phyloP scores from a whole-genome alignment of 2,329 filamentous ascomycete genomes.

The Apiospora phragmitis region DNA sequence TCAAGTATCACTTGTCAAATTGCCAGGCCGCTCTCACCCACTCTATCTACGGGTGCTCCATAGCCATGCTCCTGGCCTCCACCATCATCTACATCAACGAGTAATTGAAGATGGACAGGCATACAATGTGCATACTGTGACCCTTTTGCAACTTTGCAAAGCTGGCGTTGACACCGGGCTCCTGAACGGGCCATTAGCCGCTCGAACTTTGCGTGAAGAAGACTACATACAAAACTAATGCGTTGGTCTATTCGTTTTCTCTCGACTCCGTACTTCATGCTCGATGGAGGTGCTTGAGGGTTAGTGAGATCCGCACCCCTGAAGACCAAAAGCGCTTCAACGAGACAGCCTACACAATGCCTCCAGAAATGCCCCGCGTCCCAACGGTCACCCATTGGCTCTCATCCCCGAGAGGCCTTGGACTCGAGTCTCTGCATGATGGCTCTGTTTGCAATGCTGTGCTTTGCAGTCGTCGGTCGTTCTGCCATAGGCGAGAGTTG shows the following conservation, averaged over 20 bases:
- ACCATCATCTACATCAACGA: constrained; percentile 1
- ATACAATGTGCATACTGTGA: constrained; percentile 1
- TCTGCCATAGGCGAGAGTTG: neutral
- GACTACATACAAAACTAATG: neutral
- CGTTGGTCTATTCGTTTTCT: neutral
- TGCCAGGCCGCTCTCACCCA: neutral
- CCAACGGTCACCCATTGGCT: neutral
- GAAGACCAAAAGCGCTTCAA: neutral
- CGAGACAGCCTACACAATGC: neutral
- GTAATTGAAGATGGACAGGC: constrained; percentile 3
- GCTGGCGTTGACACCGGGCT: neutral
- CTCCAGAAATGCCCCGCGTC: neutral
- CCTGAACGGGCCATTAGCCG: neutral
- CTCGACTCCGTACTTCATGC: neutral
- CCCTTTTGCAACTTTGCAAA: neutral
- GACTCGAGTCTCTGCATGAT: neutral
- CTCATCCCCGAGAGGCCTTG: neutral
- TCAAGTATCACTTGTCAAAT: constrained; percentile 4
- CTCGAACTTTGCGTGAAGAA: neutral
- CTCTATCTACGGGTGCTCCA: neutral
- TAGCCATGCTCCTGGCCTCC: constrained; percentile 1
- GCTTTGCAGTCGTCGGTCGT: neutral
- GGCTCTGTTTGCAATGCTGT: neutral
- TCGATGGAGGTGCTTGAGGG: neutral
- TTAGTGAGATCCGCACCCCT: constrained; percentile 4